A percentile compares a stretch with the other conserved stretches of the same genome.
Evolutionary conservation across 2,329 filamentous ascomycete species (phyloP).

Genomic region (Exophiala xenobiotica): DNA sequence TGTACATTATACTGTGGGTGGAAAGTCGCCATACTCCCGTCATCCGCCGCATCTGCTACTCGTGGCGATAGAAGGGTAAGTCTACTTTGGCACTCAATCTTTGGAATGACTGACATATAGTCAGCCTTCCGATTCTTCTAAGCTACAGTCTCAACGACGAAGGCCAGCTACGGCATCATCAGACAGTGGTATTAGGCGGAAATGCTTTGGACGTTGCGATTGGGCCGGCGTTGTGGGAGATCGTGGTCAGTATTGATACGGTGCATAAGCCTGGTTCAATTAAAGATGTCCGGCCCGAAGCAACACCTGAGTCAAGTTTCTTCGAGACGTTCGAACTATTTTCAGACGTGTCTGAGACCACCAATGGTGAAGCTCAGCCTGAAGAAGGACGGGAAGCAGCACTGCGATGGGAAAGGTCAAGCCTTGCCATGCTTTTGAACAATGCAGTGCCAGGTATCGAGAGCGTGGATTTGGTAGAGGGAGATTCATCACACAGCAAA

Average conservation of each 20-base stretch:
- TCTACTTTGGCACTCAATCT: slow-evolving; percentile 8
- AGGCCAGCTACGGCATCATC: slow-evolving; percentile 51
- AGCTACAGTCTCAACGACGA: slow-evolving; percentile 57
- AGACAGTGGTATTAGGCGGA: slow-evolving; percentile 58
- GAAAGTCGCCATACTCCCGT: slow-evolving; percentile 15
- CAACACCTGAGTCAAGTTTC: slow-evolving; percentile 4
- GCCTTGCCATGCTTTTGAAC: slow-evolving; percentile 23
- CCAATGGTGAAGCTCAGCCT: neutral
- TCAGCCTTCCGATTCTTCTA: slow-evolving; percentile 67
- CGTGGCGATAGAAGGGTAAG: slow-evolving; percentile 61
- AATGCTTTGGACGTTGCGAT: slow-evolving; percentile 62
- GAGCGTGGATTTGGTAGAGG: slow-evolving; percentile 2
- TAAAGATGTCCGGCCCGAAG: slow-evolving; percentile 10
- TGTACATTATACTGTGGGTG: slow-evolving; percentile 17
- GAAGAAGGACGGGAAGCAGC: neutral
- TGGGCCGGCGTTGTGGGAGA: slow-evolving; percentile 33
- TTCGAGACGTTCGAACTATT: slow-evolving; percentile 25
- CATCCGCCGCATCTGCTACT: slow-evolving; percentile 34
- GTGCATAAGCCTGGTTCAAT: slow-evolving; percentile 51
- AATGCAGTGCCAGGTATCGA: slow-evolving; percentile 3
- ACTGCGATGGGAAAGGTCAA: slow-evolving; percentile 22
- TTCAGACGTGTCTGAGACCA: slow-evolving; percentile 6
- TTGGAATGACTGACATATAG: slow-evolving; percentile 40
- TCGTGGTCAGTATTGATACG: slow-evolving; percentile 54
- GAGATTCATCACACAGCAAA: slow-evolving; percentile 5